Percentiles rank a stretch among this genome's conserved stretches.
Conservation (phyloP, 257 asterid species). For the Linaria vulgaris region DNA sequence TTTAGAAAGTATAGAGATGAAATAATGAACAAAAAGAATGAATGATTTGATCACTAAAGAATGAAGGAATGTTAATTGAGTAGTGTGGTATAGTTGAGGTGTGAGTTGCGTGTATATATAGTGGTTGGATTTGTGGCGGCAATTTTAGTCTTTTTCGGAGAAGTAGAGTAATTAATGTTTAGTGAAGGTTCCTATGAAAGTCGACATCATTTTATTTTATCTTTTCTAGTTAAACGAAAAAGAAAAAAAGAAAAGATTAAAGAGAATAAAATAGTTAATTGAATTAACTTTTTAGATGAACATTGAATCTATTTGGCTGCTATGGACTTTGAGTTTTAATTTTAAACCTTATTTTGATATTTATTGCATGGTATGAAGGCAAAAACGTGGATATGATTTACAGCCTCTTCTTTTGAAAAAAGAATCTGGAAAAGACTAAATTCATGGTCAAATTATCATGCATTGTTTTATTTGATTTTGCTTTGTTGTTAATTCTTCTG, state of each 20-base stretch:
- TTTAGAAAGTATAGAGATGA: constrained; percentile 9
- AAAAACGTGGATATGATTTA: constrained; percentile 15
- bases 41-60: neutral
- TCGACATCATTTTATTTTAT: neutral
- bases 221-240: neutral
- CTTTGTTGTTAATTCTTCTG: too few species aligned
- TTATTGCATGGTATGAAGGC: constrained; percentile 6
- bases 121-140: constrained; percentile 5
- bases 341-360: constrained; percentile 8
- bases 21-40: constrained; percentile 22
- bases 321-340: neutral
- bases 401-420: constrained; percentile 2
- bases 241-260: neutral
- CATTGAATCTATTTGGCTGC: constrained; percentile 23
- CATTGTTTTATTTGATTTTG: neutral
- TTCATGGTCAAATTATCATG: neutral
- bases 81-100: constrained; percentile 20
- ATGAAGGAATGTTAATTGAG: neutral
- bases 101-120: constrained; percentile 28
- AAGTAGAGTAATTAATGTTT: neutral
- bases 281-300: neutral
- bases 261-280: neutral
- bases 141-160: constrained; percentile 1
- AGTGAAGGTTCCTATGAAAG: constrained; percentile 43
- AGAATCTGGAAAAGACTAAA: constrained; percentile 9